Evolutionary conservation across 2,329 filamentous ascomycete species (phyloP), one percentile per base, ranked within the genome.

Genomic region (Trichoderma sp.): DNA sequence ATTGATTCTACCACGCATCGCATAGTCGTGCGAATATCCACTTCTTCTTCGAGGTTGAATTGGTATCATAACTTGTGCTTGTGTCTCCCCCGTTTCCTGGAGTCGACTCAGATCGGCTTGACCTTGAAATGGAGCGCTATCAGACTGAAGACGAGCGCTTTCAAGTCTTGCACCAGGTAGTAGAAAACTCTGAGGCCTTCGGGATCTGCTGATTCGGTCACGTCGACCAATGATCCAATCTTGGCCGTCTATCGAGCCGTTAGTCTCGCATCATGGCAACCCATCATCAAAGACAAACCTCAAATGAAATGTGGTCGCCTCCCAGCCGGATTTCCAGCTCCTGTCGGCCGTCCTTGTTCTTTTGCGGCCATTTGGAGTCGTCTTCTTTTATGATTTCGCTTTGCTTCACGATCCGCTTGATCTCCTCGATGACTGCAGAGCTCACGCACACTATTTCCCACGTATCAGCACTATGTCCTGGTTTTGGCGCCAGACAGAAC

Each of bases 361-460:
- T 99, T 81, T 96, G 93, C 0, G 96, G 96, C 96, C 96, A 99
- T 80, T 97, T 97, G 31, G 90, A 92, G 80, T 99, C 96, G 78
- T 99, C 96, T 89, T 99, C 96, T 84, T 93, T 97, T 74, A 96
- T 90, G 76, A 99, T 97, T 80, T 99, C 96, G 82, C 94, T 97
- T 43, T 94, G 89, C 83, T 96, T 97, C 82, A 99, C 95, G 74
- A 99, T 97, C 74, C 93, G 91, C 85, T 96, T 97, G 82, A 99
- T 97, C 81, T 98, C 96, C 69, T 94, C 89, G 64, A 99, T 91
- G 77, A 98, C 86, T 6, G 94, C 84, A 47, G 93, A 91, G 83
- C 94, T 97, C 72, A 99, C 94, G 77, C 94, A 97, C 96, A 99
- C 95, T 98, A 73, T 72, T 13, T 19, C 13, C 19, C 1, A 16